Base-by-base conservation (phyloP, 768 basidiomycete genomes). In the Russula abietina region DNA sequence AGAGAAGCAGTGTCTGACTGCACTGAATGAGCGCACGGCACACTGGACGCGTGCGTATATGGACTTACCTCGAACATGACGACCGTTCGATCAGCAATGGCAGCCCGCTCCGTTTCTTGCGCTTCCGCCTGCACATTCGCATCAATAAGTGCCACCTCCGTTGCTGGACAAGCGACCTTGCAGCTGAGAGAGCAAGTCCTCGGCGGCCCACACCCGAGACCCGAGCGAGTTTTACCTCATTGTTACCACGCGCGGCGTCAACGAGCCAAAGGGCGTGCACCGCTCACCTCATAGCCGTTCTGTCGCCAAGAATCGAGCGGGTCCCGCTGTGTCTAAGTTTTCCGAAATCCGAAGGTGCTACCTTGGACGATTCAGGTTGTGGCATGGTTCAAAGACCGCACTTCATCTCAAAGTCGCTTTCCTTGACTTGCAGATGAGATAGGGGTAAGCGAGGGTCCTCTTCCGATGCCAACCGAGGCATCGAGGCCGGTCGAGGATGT, bases 241-340 rank as follows among this genome's bases (percentile, higher is more conserved):
- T n/a, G n/a, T n/a, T n/a, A n/a, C n/a, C n/a, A n/a, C n/a, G n/a
- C n/a, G n/a, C n/a, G n/a, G n/a, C n/a, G n/a, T n/a, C n/a, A n/a
- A n/a, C n/a, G n/a, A n/a, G n/a, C n/a, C n/a, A n/a, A n/a, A n/a
- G n/a, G n/a, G n/a, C n/a, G n/a, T n/a, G n/a, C n/a, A n/a, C n/a
- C n/a, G n/a, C n/a, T n/a, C n/a, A n/a, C n/a, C n/a, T 45, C 89
- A 84, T 33, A 98, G 75, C 36, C 93, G 88, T 71, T 98, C 93
- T 0, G 90, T 92, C 16, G 91, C 90, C 61, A 91, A 79, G n/a
- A 89, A 81, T 41, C 92, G 85, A 55, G 89, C 89, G 58, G 89
- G 90, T 70, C 91, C 89, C 26, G 77, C 80, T 52, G 80, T 80
- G 57, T 87, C 84, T 36, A 78, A 75, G n/a, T 76, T 70, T 68